These are phyloP conservation scores for Hypoxylon sp. DNA, from an alignment of 2,329 filamentous ascomycete genomes.

Conservation along the genomic window DNA sequence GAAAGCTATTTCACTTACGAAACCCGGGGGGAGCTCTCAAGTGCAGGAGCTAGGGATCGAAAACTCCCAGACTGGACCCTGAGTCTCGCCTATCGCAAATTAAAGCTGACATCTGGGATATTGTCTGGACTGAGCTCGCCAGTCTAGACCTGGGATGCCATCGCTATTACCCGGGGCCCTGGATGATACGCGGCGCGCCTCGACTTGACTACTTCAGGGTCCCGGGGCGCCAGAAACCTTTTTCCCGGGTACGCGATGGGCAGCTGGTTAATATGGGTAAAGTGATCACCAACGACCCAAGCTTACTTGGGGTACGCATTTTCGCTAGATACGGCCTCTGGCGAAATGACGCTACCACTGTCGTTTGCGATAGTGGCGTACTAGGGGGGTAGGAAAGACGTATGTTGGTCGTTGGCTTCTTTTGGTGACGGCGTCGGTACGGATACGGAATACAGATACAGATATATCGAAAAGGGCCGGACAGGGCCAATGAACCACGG, in stretches of 20 bases:
- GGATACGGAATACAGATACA: neutral
- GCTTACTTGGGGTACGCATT: conserved; percentile 3
- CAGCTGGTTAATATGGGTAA: conserved; percentile 44
- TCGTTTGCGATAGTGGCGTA: conserved; percentile 27
- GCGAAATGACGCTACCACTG: conserved; percentile 2
- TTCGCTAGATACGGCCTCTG: conserved; percentile 5
- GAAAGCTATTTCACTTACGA: conserved; percentile 20
- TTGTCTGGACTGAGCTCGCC: conserved; percentile 46
- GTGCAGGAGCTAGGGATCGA: neutral
- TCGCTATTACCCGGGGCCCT: conserved; percentile 40
- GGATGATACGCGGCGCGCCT: conserved; percentile 37
- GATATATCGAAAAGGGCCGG: conserved; percentile 32
- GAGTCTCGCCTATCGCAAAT: conserved; percentile 38
- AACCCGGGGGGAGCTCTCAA: neutral
- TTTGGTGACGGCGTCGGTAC: conserved; percentile 10
- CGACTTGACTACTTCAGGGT: conserved; percentile 36
- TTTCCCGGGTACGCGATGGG: conserved; percentile 31
- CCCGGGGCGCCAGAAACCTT: conserved; percentile 30
- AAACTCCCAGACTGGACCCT: conserved; percentile 20
- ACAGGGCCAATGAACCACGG: conserved; percentile 21
- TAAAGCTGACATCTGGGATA: conserved; percentile 45
- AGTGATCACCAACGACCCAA: conserved; percentile 9
- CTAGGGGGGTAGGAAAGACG: neutral
- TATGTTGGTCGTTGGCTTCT: neutral
- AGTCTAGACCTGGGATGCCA: conserved; percentile 42